Percentiles rank a stretch among this genome's conserved stretches.
Conservation (phyloP, 2,329 filamentous ascomycete species). For the Colletotrichum truncatum region DNA sequence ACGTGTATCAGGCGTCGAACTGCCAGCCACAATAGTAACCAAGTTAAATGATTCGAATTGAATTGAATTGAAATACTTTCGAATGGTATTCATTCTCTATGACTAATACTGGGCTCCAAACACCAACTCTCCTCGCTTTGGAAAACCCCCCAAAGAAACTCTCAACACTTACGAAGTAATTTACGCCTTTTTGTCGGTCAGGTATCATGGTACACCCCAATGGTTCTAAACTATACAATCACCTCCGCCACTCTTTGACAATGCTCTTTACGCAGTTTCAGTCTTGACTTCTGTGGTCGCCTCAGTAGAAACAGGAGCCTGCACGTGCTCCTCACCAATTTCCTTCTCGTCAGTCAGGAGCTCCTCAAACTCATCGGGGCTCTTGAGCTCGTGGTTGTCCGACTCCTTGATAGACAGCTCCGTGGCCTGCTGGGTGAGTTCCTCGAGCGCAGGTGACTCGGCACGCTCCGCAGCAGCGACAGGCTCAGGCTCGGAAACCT, state of each 20-base stretch:
- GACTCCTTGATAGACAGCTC: slow-evolving; percentile 4
- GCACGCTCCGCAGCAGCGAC: not conserved
- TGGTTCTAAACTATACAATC: slow-evolving; percentile 27
- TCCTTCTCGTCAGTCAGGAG: slow-evolving; percentile 13
- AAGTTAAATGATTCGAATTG: not conserved
- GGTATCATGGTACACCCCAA: slow-evolving; percentile 31
- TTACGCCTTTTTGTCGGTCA: slow-evolving; percentile 31
- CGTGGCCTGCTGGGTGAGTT: slow-evolving; percentile 1
- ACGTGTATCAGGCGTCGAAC: too few relatives aligned
- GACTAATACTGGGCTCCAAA: slow-evolving; percentile 18
- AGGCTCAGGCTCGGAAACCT: slow-evolving; percentile 1
- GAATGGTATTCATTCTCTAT: slow-evolving; percentile 30
- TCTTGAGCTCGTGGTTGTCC: slow-evolving; percentile 22
- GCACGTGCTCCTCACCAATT: not conserved
- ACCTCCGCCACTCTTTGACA: not conserved
- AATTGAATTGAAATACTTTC: not conserved
- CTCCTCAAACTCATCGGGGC: slow-evolving; percentile 29
- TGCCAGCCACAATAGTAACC: too few relatives aligned
- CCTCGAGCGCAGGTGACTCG: slow-evolving; percentile 16
- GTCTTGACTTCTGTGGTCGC: slow-evolving; percentile 12
- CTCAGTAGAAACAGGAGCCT: not conserved
- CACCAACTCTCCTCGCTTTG: slow-evolving; percentile 21
- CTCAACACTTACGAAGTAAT: slow-evolving; percentile 24
- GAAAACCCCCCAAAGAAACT: slow-evolving; percentile 17
- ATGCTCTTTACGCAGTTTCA: slow-evolving; percentile 9